Evolutionary conservation across 2,329 filamentous ascomycete species (phyloP).

Genomic region (Blastomyces silverae): DNA sequence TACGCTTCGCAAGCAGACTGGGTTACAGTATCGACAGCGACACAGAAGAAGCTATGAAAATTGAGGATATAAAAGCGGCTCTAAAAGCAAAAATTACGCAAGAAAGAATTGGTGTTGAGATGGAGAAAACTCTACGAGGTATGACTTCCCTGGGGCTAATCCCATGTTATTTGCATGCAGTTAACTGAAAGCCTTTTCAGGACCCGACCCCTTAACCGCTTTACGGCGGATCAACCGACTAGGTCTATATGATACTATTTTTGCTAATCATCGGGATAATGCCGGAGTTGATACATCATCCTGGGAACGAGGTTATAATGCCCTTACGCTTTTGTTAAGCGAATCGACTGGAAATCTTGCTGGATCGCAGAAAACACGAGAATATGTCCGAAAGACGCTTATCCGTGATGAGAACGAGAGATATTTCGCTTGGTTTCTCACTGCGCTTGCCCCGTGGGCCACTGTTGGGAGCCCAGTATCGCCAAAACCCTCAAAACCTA

Average conservation of each 20-base stretch:
- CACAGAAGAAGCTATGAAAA: conserved; percentile 66
- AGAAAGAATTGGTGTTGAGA: conserved; percentile 77
- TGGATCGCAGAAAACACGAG: conserved; percentile 14
- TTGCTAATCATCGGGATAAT: conserved; percentile 42
- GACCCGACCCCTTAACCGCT: conserved; percentile 36
- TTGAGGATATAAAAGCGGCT: conserved; percentile 68
- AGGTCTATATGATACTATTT: conserved; percentile 37
- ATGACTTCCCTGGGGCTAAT: conserved; percentile 19
- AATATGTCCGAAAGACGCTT: conserved; percentile 43
- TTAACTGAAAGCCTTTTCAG: conserved; percentile 21
- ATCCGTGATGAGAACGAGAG: conserved; percentile 56
- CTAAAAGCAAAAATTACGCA: conserved; percentile 85
- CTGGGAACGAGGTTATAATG: conserved; percentile 60
- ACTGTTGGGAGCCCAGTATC: conserved; percentile 40
- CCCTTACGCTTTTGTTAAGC: conserved; percentile 48
- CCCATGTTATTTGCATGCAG: background rate
- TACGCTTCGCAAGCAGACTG: conserved; percentile 83
- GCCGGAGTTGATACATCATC: conserved; percentile 51
- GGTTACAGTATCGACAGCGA: conserved; percentile 67
- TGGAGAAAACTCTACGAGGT: conserved; percentile 87
- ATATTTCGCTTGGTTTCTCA: conserved; percentile 72
- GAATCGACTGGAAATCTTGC: conserved; percentile 33
- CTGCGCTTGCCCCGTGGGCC: conserved; percentile 67
- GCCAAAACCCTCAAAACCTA: conserved; percentile 43
- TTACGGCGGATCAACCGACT: conserved; percentile 37